Evolutionary conservation across 768 basidiomycete species (phyloP), one percentile per base, ranked within the genome.

Genomic region (Pleurotus sapidus): DNA sequence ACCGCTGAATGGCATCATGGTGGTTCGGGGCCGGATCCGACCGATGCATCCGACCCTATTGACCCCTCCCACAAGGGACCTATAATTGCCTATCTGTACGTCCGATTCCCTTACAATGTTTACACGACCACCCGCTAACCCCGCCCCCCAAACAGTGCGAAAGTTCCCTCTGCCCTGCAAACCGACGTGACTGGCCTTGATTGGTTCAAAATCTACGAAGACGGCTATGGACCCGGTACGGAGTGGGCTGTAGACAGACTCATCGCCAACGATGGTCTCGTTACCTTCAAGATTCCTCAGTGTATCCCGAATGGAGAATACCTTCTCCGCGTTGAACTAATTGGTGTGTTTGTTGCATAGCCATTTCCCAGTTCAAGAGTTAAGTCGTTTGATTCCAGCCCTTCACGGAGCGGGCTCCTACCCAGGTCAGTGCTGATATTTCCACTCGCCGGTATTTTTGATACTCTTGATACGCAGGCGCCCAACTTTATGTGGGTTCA

Each of bases 1-100:
- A 80, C 80, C 9, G 77, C 80, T 25, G 78, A 84, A 59, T 84
- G 74, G 73, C 82, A 76, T 51, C 81, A 81, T 63, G 78, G 73
- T 1, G 69, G 83, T 20, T 60, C 64, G 4, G 76, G 79, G 37
- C 77, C 77, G 1, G 68, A 73, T 23, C 64, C 73, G 8, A 65
- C 70, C 14, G 78, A 81, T 57, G 38, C 74, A 3, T 63, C 70
- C 17, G 83, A 84, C 69, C 73, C 78, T 3, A 76, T 84, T 46
- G 82, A 83, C 59, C 55, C 75, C 2, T 68, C 73, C 15, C 84
- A 84, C 68, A 77, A 84, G 45, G 83, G 82, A 1, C 82, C 82
- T 9, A 71, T 82, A 20, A 63, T 82, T 7, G 71, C 76, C 3
- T 83, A 83, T 65, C 71, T 83, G 80, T 81, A 67, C 54, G 77